These are phyloP conservation scores for Corymbia calophylla DNA, from an alignment of 441 rosid genomes.

Conservation along the genomic window DNA sequence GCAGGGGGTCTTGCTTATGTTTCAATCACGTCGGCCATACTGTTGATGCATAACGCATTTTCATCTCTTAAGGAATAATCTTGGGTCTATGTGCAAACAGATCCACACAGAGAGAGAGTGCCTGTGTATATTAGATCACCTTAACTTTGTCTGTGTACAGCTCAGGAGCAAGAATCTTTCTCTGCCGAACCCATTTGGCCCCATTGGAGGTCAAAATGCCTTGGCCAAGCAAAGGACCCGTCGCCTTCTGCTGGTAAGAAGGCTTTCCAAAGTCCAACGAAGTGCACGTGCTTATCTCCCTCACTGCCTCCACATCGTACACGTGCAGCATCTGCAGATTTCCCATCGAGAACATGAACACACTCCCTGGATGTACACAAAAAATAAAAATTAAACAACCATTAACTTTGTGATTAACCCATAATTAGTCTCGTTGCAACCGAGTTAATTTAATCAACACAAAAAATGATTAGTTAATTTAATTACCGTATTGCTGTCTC, in stretches of 20 bases:
- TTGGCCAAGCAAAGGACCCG: not conserved
- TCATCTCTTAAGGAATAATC: not conserved
- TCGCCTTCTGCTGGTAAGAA: not conserved
- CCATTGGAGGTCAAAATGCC: not conserved
- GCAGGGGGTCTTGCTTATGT: not conserved
- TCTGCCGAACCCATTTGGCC: not conserved
- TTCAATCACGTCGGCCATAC: not conserved
- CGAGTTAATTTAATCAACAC: not conserved
- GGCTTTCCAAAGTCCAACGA: constrained; percentile 3
- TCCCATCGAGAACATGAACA: constrained; percentile 1
- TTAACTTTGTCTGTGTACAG: not conserved
- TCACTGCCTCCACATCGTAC: not conserved
- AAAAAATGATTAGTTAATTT: not conserved
- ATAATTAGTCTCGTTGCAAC: not conserved
- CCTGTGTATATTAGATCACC: not conserved
- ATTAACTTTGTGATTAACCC: not conserved
- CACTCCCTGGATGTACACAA: not conserved
- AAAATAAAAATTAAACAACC: not conserved
- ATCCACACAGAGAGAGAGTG: not conserved
- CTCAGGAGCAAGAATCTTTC: not conserved
- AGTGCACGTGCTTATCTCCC: constrained; percentile 1
- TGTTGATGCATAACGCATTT: too few species aligned
- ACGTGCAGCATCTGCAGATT: not conserved
- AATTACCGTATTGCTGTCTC: not conserved
- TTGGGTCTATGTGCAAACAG: not conserved